Evolutionary conservation across 192 early-diverging fungal genomes (phyloP).

Genomic region (Entrophospora sp.): DNA sequence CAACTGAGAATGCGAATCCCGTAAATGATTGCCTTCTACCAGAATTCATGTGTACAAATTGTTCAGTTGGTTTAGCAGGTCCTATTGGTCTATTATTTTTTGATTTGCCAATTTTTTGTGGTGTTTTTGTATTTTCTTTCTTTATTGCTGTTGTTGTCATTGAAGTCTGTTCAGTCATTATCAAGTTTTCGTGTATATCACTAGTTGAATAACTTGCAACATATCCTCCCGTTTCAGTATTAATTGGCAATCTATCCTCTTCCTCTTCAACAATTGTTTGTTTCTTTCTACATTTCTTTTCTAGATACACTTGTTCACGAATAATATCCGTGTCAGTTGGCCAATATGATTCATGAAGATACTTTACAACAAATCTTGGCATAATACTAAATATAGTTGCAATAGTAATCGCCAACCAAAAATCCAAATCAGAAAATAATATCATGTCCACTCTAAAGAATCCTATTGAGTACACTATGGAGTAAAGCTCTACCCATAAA

Average conservation of each 20-base stretch:
- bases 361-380: conserved; percentile 64
- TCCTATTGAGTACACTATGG: conserved; percentile 30
- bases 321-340: no score
- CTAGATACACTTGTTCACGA: conserved; percentile 55
- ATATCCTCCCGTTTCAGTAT: not conserved
- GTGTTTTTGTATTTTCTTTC: not conserved
- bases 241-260: not conserved
- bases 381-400: conserved; percentile 53
- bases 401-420: conserved; percentile 64
- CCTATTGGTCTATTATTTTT: not conserved
- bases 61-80: not conserved
- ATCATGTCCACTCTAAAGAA: conserved; percentile 44
- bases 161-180: no score
- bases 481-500: no score
- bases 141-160: not conserved
- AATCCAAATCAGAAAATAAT: conserved; percentile 51
- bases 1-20: conserved; percentile 35
- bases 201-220: not conserved
- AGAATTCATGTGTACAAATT: conserved; percentile 30
- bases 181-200: no score
- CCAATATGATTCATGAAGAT: conserved; percentile 54
- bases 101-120: not conserved
- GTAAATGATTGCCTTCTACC: conserved; percentile 35
- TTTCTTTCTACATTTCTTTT: not conserved
- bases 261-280: not conserved